Evolutionary conservation across 495 filamentous ascomycete genomes (phyloP).

Genomic region (Penicillium longicatenatum): DNA sequence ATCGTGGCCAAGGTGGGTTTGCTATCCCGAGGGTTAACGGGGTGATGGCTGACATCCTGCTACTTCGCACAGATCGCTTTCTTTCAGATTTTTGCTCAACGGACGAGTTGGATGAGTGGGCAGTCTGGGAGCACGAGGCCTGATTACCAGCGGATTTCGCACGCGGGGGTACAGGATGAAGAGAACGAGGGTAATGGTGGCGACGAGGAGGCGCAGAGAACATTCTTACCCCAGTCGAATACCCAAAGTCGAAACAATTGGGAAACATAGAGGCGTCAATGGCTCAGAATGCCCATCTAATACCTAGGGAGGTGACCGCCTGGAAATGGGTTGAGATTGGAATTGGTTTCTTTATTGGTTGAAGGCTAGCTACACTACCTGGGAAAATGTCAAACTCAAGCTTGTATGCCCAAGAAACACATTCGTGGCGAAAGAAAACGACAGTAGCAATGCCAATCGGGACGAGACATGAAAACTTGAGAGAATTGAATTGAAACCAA

Average conservation of each 20-base stretch:
- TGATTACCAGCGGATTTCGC: conserved; percentile 16
- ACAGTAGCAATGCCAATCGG: not conserved
- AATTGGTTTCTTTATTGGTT: no score
- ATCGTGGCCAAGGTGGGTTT: conserved; percentile 25
- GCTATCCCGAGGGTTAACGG: not conserved
- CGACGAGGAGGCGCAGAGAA: conserved; percentile 13
- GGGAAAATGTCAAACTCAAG: not conserved
- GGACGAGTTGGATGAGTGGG: conserved; percentile 16
- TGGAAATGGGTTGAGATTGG: no score
- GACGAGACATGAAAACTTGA: not conserved
- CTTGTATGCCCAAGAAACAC: not conserved
- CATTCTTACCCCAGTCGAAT: conserved; percentile 14
- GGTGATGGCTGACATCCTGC: conserved; percentile 1
- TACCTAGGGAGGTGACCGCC: no score
- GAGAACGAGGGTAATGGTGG: conserved; percentile 8
- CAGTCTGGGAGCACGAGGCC: conserved; percentile 1
- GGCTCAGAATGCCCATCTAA: no score
- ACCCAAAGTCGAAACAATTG: conserved; percentile 12
- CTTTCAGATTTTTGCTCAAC: not conserved
- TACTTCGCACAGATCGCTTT: conserved; percentile 10
- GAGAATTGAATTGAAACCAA: not conserved
- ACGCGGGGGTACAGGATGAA: conserved; percentile 15
- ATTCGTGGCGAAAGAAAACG: not conserved
- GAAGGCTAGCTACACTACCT: not conserved
- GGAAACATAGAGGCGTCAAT: not conserved